These are phyloP conservation scores for Penicillium sp. DNA, from an alignment of 2,329 filamentous ascomycete genomes.

Conservation along the genomic window DNA sequence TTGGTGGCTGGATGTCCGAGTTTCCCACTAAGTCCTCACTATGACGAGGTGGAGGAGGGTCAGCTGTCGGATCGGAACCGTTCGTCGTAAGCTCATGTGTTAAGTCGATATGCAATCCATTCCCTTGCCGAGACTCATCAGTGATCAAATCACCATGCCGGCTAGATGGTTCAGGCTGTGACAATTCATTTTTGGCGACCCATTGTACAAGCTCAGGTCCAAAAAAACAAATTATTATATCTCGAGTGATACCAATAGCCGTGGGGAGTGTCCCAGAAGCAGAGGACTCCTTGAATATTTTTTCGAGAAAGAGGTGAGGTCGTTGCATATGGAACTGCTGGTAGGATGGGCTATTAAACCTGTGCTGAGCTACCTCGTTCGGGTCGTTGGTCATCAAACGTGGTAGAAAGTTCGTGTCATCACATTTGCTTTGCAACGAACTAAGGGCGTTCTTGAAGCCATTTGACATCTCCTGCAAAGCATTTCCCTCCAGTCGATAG, in stretches of 20 bases:
- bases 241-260: constrained; percentile 3
- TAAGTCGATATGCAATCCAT: too few relatives aligned
- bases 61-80: too few relatives aligned
- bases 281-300: not conserved
- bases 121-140: too few relatives aligned
- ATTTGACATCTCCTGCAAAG: not conserved
- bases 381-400: constrained; percentile 2
- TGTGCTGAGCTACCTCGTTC: not conserved
- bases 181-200: too few relatives aligned
- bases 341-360: constrained; percentile 3
- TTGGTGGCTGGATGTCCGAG: too few relatives aligned
- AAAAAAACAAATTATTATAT: constrained; percentile 7
- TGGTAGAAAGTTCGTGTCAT: not conserved
- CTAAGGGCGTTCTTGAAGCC: not conserved
- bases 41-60: too few relatives aligned
- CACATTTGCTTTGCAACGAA: not conserved
- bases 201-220: not conserved
- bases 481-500: not conserved
- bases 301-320: constrained; percentile 1
- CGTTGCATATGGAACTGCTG: not conserved
- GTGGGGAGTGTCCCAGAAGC: not conserved
- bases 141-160: too few relatives aligned
- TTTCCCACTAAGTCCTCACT: too few relatives aligned
- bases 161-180: too few relatives aligned
- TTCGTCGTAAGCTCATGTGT: too few relatives aligned